Conservation (phyloP, 208 protist genomes). For the Tritrichomonas musculus region DNA sequence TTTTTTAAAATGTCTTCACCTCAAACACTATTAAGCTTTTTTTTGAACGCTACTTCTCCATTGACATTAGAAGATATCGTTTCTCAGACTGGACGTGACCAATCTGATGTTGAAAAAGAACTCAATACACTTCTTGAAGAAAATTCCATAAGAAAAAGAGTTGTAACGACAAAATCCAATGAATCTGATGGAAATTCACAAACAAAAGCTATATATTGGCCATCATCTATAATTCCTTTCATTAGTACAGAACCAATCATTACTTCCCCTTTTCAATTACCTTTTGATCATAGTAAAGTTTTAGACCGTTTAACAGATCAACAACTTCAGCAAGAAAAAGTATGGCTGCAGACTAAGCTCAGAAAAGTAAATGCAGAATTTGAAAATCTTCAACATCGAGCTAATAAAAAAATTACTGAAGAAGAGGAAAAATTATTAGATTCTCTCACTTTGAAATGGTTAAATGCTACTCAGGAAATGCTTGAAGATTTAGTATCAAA, state of each 20-base stretch:
- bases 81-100: background rate
- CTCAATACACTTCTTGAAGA: background rate
- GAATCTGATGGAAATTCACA: background rate
- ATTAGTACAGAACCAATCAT: background rate
- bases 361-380: constrained; percentile 9
- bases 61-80: background rate
- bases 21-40: background rate
- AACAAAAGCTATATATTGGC: background rate
- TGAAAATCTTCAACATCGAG: background rate
- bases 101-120: background rate
- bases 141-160: background rate
- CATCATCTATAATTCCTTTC: background rate
- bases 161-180: too few relatives aligned
- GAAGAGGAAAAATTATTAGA: background rate
- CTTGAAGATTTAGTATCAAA: background rate
- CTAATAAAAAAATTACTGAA: background rate
- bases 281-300: background rate
- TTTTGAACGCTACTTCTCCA: background rate
- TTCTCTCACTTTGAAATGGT: background rate
- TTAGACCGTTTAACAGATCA: background rate
- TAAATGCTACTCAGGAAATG: background rate
- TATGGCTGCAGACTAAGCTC: background rate
- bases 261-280: background rate
- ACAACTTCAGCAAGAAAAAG: background rate
- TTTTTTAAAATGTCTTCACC: too few relatives aligned